phyloP scores from a whole-genome alignment of 2,329 filamentous ascomycete genomes.

The Pezicula neosporulosa region DNA sequence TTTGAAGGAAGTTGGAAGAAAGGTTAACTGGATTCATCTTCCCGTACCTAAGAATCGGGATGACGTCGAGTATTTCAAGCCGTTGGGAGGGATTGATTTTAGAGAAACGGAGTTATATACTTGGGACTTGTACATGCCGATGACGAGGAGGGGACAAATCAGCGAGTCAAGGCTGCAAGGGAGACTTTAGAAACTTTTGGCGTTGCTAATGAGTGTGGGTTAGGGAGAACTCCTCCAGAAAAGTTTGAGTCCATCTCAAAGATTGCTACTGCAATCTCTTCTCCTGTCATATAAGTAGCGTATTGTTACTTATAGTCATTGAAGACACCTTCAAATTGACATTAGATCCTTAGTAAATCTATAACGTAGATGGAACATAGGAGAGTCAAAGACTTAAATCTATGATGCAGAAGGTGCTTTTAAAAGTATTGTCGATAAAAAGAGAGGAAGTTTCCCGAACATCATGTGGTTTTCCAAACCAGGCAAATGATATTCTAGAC shows the following conservation, averaged over 20 bases:
- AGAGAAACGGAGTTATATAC: constrained; percentile 33
- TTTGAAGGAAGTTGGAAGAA: constrained; percentile 21
- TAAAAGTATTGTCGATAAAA: too few relatives aligned
- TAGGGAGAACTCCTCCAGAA: constrained; percentile 24
- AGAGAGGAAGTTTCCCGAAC: too few relatives aligned
- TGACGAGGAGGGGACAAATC: constrained; percentile 34
- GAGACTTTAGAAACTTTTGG: constrained; percentile 31
- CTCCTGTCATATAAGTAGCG: too few relatives aligned
- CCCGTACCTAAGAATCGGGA: constrained; percentile 36
- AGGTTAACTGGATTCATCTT: constrained; percentile 38
- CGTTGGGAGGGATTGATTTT: constrained; percentile 31
- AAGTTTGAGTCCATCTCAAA: constrained; percentile 11
- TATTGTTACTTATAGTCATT: too few relatives aligned
- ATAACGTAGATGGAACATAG: too few relatives aligned
- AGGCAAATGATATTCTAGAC: too few relatives aligned
- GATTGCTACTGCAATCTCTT: not conserved
- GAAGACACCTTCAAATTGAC: too few relatives aligned
- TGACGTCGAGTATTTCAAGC: constrained; percentile 34
- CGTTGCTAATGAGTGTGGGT: constrained; percentile 38
- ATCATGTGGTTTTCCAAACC: too few relatives aligned
- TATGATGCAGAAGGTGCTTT: too few relatives aligned
- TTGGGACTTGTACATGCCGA: constrained; percentile 37
- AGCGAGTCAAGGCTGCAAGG: constrained; percentile 33
- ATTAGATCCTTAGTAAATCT: too few relatives aligned
- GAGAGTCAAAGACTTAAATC: too few relatives aligned